These are phyloP conservation scores for Porodaedalea pini DNA, from an alignment of 1,284 basidiomycete species.

Conservation along the genomic window DNA sequence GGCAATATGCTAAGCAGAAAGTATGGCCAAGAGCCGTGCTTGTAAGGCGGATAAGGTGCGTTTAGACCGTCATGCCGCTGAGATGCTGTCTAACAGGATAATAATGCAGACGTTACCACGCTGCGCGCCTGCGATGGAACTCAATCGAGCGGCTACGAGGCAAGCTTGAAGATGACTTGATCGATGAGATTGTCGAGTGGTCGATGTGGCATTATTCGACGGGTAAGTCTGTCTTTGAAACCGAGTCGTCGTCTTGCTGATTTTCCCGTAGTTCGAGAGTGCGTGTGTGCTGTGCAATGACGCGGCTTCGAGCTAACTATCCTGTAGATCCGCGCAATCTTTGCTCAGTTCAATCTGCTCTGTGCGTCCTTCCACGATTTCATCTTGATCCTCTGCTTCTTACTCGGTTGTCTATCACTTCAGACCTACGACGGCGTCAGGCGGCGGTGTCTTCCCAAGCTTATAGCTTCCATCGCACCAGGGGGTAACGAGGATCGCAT, in stretches of 20 bases:
- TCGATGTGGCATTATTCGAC: constrained; percentile 80
- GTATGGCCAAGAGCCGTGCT: constrained; percentile 68
- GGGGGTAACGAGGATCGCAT: constrained; percentile 83
- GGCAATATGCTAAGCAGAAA: constrained; percentile 66
- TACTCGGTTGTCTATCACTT: background rate
- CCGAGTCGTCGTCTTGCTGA: background rate
- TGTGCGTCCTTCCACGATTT: constrained; percentile 25
- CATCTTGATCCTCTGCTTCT: background rate
- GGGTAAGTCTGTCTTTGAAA: constrained; percentile 31
- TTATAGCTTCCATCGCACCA: constrained; percentile 69
- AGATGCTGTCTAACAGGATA: background rate
- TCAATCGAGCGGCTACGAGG: constrained; percentile 70
- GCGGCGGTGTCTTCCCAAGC: constrained; percentile 58
- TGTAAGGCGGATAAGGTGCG: constrained; percentile 60
- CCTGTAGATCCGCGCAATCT: constrained; percentile 52
- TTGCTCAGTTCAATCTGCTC: constrained; percentile 55
- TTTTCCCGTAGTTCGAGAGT: constrained; percentile 48
- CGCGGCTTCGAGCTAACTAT: background rate
- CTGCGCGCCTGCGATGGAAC: constrained; percentile 68
- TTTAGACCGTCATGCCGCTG: background rate
- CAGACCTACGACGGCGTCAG: constrained; percentile 77
- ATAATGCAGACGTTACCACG: constrained; percentile 53
- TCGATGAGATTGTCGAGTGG: constrained; percentile 82
- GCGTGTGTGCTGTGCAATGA: constrained; percentile 25
- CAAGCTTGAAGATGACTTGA: constrained; percentile 68